A percentile compares a stretch with the other conserved stretches of the same genome.
Conservation (phyloP, 2,329 filamentous ascomycete genomes). For the Penicillium crustosum region DNA sequence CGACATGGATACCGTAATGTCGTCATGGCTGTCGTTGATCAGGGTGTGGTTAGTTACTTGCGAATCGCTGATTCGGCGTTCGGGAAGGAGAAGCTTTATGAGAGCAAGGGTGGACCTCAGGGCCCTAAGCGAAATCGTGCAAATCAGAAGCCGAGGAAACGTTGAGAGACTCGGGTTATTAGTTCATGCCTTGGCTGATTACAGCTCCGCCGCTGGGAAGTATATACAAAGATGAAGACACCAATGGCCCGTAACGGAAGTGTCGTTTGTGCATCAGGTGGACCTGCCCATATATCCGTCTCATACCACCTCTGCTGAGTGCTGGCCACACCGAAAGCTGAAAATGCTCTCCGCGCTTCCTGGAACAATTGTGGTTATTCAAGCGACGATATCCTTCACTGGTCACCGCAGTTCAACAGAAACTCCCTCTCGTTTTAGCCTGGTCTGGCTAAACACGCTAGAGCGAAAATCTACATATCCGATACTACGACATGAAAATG, state of each 20-base stretch:
- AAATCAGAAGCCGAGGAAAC: constrained; percentile 30
- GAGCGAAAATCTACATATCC: not conserved
- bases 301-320: not conserved
- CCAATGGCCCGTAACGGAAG: not conserved
- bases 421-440: too few relatives aligned
- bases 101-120: constrained; percentile 37
- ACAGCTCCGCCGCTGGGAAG: not conserved
- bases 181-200: not conserved
- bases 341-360: not conserved
- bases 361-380: not conserved
- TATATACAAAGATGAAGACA: not conserved
- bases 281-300: not conserved
- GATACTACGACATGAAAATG: not conserved
- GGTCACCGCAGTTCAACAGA: not conserved
- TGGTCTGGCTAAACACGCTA: not conserved
- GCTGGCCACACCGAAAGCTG: not conserved
- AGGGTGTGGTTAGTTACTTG: constrained; percentile 86
- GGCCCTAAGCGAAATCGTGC: constrained; percentile 29
- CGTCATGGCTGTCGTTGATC: constrained; percentile 82
- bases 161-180: constrained; percentile 21
- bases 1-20: constrained; percentile 84
- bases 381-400: not conserved
- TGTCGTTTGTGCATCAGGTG: too few relatives aligned
- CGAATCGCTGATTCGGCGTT: constrained; percentile 78
- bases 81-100: constrained; percentile 69